Evolutionary conservation across 192 early-diverging fungal species (phyloP).

Genomic region (Umbelopsis isabellina): DNA sequence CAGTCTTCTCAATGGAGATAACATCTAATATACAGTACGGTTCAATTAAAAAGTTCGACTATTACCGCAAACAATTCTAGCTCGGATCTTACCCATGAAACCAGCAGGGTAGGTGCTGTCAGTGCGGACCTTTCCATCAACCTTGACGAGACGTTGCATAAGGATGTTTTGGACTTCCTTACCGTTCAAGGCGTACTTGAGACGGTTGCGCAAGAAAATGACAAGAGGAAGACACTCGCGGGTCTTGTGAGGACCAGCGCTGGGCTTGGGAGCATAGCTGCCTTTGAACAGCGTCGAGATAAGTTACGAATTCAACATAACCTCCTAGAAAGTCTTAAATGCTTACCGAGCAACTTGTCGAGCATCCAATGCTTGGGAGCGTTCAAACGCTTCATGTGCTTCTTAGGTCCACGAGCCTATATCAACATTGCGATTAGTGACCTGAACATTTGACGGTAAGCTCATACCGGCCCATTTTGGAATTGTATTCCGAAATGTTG

Average conservation of each 20-base stretch:
- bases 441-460: too few relatives aligned
- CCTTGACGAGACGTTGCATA: conserved; percentile 99
- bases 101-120: conserved; percentile 96
- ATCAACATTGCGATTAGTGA: background rate
- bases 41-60: too few relatives aligned
- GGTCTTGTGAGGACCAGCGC: conserved; percentile 98
- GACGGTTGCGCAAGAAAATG: conserved; percentile 98
- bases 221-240: conserved; percentile 98
- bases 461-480: background rate
- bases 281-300: conserved; percentile 8
- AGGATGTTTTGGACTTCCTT: conserved; percentile 96
- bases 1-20: conserved; percentile 92
- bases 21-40: conserved; percentile 58
- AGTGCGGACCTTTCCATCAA: conserved; percentile 98
- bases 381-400: conserved; percentile 99
- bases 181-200: conserved; percentile 98
- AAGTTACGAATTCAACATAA: background rate
- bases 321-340: background rate
- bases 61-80: too few relatives aligned
- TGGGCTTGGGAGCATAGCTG: conserved; percentile 85
- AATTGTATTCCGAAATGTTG: background rate
- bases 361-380: conserved; percentile 99
- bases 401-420: conserved; percentile 96
- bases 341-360: conserved; percentile 97
- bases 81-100: conserved; percentile 82